Percentiles rank a stretch among this genome's conserved stretches.
These are phyloP conservation scores for Avena insularis DNA, from an alignment of 176 grass and related monocot species.

Conservation along the genomic window DNA sequence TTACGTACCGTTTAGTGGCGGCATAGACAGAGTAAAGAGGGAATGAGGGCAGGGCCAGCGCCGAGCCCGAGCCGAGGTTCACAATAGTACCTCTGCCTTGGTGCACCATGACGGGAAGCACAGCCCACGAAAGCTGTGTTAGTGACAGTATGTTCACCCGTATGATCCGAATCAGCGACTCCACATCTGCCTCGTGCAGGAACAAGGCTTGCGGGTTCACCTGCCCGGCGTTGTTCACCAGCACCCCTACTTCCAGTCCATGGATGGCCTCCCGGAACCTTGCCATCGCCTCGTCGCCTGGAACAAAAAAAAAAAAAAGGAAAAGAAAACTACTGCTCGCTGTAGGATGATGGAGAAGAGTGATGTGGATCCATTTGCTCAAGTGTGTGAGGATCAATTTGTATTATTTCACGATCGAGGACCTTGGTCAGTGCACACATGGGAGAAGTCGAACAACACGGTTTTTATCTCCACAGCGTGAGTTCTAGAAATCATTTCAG, in stretches of 20 bases:
- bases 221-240: neutral
- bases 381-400: too few species aligned
- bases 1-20: neutral
- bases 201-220: neutral
- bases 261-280: too few species aligned
- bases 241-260: neutral
- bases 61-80: neutral
- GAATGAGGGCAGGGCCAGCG: neutral
- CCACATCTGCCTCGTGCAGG: conserved; percentile 3
- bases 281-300: neutral
- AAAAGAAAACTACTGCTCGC: too few species aligned
- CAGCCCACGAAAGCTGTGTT: neutral
- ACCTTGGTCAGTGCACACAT: neutral
- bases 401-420: too few species aligned
- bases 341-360: too few species aligned
- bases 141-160: neutral
- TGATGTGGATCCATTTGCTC: too few species aligned
- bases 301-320: too few species aligned
- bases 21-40: neutral
- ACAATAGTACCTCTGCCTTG: neutral
- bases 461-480: neutral
- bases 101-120: neutral
- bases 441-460: neutral
- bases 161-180: neutral
- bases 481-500: neutral